phyloP scores from a whole-genome alignment of 2,329 filamentous ascomycete species.

The Cryoendolithus antarcticus region DNA sequence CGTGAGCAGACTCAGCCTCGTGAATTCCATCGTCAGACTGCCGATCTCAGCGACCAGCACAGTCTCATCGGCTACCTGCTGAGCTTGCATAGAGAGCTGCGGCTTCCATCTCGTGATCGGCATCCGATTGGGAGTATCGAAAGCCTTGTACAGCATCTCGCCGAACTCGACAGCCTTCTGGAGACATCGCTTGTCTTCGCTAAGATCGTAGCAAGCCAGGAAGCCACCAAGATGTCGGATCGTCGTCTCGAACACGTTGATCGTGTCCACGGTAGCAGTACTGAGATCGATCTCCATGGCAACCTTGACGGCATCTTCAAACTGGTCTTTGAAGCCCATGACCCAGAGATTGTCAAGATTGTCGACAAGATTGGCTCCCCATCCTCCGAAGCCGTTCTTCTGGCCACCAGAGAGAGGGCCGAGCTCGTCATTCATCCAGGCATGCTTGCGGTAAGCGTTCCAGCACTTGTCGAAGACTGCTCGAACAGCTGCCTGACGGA shows the following conservation, averaged over 20 bases:
- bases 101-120: conserved; percentile 44
- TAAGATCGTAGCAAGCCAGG: conserved; percentile 57
- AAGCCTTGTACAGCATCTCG: conserved; percentile 52
- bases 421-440: conserved; percentile 80
- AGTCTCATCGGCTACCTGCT: conserved; percentile 20
- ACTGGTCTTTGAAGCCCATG: conserved; percentile 54
- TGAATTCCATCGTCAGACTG: conserved; percentile 50
- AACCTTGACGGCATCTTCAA: conserved; percentile 49
- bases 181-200: conserved; percentile 41
- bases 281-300: conserved; percentile 51
- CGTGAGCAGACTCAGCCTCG: conserved; percentile 51
- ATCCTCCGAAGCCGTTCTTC: conserved; percentile 76
- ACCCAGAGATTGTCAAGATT: conserved; percentile 63
- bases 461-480: conserved; percentile 67
- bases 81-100: conserved; percentile 7
- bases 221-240: conserved; percentile 61
- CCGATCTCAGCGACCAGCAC: conserved; percentile 42
- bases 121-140: conserved; percentile 58
- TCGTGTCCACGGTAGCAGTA: conserved; percentile 34
- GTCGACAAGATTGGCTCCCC: conserved; percentile 83
- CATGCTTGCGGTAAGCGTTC: conserved; percentile 66
- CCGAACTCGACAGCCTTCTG: conserved; percentile 52
- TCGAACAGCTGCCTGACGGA: conserved; percentile 55
- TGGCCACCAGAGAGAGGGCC: conserved; percentile 49
- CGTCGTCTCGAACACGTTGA: conserved; percentile 60